Conservation (phyloP, 371 early-diverging fungal genomes). For the Lichtheimia ramosa region DNA sequence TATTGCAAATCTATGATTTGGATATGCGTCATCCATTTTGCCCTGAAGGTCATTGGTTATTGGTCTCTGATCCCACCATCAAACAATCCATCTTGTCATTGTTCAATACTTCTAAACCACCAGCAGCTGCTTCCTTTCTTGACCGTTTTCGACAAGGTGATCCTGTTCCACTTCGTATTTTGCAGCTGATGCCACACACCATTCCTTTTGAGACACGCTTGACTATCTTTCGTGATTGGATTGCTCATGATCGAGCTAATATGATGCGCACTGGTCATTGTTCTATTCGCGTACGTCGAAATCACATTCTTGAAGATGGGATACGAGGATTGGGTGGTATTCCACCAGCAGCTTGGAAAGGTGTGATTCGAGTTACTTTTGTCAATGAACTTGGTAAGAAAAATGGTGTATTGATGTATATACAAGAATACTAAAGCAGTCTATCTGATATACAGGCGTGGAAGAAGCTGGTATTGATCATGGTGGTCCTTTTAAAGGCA, state of each 20-base stretch:
- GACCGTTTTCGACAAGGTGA: constrained; percentile 49
- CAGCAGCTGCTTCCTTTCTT: constrained; percentile 23
- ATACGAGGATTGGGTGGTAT: constrained; percentile 56
- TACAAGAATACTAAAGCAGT: not conserved
- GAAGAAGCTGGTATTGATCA: constrained; percentile 91
- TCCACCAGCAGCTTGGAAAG: constrained; percentile 62
- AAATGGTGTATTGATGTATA: not conserved
- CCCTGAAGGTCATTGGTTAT: constrained; percentile 72
- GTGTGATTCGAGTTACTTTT: constrained; percentile 79
- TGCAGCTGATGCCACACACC: constrained; percentile 83
- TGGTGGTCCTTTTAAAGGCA: constrained; percentile 89
- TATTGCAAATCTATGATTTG: constrained; percentile 77
- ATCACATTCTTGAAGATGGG: constrained; percentile 82
- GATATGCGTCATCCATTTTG: constrained; percentile 75
- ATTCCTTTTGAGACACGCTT: constrained; percentile 82
- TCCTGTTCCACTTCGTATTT: constrained; percentile 58
- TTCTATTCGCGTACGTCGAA: constrained; percentile 67
- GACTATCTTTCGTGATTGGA: constrained; percentile 76
- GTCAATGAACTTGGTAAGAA: constrained; percentile 62
- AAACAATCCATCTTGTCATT: constrained; percentile 27
- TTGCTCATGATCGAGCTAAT: constrained; percentile 53
- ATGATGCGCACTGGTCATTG: constrained; percentile 23
- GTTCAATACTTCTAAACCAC: constrained; percentile 9
- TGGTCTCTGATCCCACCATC: constrained; percentile 36
- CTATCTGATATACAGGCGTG: constrained; percentile 50